phyloP scores from a whole-genome alignment of 768 basidiomycete genomes.

The Mycena venus region DNA sequence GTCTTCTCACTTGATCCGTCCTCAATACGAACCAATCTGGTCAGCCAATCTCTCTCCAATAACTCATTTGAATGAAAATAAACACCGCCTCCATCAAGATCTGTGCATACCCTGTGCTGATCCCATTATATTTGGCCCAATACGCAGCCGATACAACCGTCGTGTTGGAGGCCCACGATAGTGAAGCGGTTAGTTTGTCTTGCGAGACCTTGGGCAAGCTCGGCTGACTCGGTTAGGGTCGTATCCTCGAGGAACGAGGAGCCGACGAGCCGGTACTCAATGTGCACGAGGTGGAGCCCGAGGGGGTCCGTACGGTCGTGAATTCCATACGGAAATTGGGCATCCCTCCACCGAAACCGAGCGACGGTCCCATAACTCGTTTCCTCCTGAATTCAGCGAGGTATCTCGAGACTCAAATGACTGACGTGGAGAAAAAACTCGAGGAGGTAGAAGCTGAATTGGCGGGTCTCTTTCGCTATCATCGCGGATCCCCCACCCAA shows the following conservation, averaged over 20 bases:
- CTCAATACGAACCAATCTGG: constrained; percentile 60
- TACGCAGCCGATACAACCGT: constrained; percentile 48
- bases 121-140: constrained; percentile 73
- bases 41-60: constrained; percentile 35
- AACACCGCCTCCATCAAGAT: constrained; percentile 53
- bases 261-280: too few relatives aligned
- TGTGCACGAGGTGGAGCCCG: not conserved
- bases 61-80: not conserved
- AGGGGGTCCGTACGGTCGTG: not conserved
- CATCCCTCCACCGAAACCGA: not conserved
- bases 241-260: constrained; percentile 16
- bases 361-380: not conserved
- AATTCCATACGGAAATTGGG: not conserved
- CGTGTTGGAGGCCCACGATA: constrained; percentile 51
- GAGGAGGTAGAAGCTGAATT: not conserved
- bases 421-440: not conserved
- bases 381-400: not conserved
- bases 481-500: not conserved
- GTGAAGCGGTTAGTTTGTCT: constrained; percentile 38
- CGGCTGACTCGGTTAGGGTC: constrained; percentile 14
- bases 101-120: constrained; percentile 71
- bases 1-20: constrained; percentile 57
- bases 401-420: not conserved
- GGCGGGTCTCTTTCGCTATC: not conserved
- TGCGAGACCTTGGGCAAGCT: not conserved